phyloP scores from a whole-genome alignment of 805 yeast genomes.

The Wickerhamiella cacticola region DNA sequence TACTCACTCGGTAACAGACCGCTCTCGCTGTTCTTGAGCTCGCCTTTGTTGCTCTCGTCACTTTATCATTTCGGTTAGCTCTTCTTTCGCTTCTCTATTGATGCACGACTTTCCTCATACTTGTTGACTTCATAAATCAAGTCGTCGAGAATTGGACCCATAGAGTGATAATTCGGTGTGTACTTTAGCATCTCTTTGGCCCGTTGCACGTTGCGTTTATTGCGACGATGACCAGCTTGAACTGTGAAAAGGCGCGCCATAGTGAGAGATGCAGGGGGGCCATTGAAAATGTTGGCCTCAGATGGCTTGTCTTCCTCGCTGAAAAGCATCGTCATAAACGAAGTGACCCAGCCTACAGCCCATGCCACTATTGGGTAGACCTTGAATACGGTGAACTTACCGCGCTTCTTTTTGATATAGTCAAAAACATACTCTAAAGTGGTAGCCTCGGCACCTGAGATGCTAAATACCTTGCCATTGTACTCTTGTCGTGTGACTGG shows the following conservation, averaged over 20 bases:
- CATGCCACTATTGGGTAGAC: constrained; percentile 22
- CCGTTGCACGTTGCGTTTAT: constrained; percentile 15
- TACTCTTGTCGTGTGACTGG: constrained; percentile 17
- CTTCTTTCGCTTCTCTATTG: not conserved
- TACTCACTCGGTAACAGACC: no score
- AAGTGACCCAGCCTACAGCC: constrained; percentile 16
- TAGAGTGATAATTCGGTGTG: constrained; percentile 17
- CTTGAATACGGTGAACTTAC: constrained; percentile 13
- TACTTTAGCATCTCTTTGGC: constrained; percentile 18
- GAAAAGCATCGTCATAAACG: constrained; percentile 8
- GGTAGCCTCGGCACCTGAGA: constrained; percentile 20
- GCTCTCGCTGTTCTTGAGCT: no score
- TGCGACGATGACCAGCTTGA: constrained; percentile 24
- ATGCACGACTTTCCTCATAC: not conserved
- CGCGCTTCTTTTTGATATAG: constrained; percentile 16
- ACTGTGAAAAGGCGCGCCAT: constrained; percentile 22
- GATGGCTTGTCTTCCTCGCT: not conserved
- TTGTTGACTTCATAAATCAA: constrained; percentile 17
- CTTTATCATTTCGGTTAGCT: no score
- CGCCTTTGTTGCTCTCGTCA: no score
- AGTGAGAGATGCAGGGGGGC: constrained; percentile 18
- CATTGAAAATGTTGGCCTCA: constrained; percentile 15
- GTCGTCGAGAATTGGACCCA: constrained; percentile 21
- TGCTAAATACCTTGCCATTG: constrained; percentile 16
- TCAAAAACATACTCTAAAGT: constrained; percentile 20